Evolutionary conservation across 257 asterid species (phyloP), one percentile per base, ranked within the genome.

Genomic region (Solanum phureja): DNA sequence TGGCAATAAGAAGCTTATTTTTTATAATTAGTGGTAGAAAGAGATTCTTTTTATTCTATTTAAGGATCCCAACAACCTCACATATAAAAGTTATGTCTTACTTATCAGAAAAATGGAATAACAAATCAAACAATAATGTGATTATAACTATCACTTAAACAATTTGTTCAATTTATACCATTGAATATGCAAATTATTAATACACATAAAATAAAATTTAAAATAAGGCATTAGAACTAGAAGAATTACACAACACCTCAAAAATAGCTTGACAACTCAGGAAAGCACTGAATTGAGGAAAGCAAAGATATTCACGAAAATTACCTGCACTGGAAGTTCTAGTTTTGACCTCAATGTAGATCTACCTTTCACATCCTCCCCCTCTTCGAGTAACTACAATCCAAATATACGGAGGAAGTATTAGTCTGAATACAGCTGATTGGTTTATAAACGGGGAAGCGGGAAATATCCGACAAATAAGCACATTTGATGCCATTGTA

Each of bases 301-400:
- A 44, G 75, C 31, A 46, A 52, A 58, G 87, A 64, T 74, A 38
- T 87, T 74, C 31, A 23, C 82, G 40, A 58, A 88, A 90, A 88
- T 88, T 90, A 97, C 99, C 99, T 97, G 99, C 88, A 96, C 99
- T 37, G 99, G 98, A 76, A 94, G 97, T 90, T 97, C 99, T 88
- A 96, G 96, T 90, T 97, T 97, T 89, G 98, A 92, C 92, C 95
- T 93, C 92, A 95, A 91, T 34, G 93, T 89, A 85, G 96, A 89
- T 88, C 98, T 91, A 84, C 14, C 91, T 92, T 93, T 97, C 35
- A 98, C 99, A 83, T 97, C 99, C 88, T 95, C 99, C 88, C 98
- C 99, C 92, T 97, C 99, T 91, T 97, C 99, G 91, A 97, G 91
- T 74, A 97, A 94, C 99, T 97, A 91, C 31, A 52, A 29, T 35